phyloP scores from a whole-genome alignment of 176 grass and related monocot species.

The Eleusine indica region DNA sequence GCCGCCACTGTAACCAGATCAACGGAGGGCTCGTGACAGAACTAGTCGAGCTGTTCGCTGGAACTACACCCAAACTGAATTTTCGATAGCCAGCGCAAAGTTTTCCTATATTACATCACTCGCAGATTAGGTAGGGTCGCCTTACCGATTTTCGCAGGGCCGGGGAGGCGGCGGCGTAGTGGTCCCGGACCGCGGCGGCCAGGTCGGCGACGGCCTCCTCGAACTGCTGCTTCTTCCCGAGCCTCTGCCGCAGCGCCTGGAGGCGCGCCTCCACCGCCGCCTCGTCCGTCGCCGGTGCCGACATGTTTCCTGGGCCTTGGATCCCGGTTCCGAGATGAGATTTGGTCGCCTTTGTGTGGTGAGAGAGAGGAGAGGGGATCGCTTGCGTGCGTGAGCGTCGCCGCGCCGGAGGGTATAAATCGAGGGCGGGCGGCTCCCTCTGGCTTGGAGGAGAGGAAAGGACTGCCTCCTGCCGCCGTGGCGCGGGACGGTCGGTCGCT shows the following conservation, averaged over 20 bases:
- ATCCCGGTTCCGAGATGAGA: background rate
- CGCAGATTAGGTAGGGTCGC: background rate
- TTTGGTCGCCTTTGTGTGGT: background rate
- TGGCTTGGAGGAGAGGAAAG: conserved; percentile 54
- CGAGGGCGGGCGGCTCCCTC: background rate
- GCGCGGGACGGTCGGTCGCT: background rate
- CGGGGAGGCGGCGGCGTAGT: conserved; percentile 56
- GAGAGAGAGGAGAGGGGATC: background rate
- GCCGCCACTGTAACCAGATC: background rate
- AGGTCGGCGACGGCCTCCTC: conserved; percentile 74
- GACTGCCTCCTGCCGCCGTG: background rate
- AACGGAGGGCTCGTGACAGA: too few species aligned
- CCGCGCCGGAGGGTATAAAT: conserved; percentile 42
- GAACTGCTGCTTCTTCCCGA: conserved; percentile 86
- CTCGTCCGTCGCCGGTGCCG: conserved; percentile 43
- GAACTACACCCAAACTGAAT: background rate
- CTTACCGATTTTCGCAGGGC: conserved; percentile 73
- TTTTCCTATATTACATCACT: background rate
- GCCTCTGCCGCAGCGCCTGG: conserved; percentile 64
- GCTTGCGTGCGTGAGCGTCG: background rate
- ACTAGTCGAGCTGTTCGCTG: too few species aligned
- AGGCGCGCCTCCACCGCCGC: conserved; percentile 52
- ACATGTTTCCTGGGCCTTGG: conserved; percentile 29
- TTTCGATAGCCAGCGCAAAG: background rate
- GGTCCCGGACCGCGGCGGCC: conserved; percentile 48